Base-by-base conservation (phyloP, 805 yeast species). In the Ogataea saltuana region DNA sequence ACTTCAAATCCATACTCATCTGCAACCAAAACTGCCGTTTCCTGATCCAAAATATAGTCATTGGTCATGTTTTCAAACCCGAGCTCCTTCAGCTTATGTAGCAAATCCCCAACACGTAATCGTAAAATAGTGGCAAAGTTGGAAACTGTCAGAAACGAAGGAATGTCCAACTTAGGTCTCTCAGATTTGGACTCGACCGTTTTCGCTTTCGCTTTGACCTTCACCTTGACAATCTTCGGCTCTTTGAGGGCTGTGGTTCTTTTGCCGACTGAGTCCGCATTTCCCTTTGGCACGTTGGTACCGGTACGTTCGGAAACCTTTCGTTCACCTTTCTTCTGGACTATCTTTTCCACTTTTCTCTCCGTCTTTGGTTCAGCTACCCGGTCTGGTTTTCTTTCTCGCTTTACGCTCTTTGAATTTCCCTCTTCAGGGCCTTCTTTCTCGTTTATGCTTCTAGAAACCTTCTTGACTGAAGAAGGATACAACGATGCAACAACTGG, bases 1-100 rank as follows among this genome's bases (percentile, higher is more conserved):
- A 76, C 82, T 23, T 81, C 85, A 55, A 78, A 86, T 8, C 93
- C 93, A 54, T 79, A 86, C 57, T 93, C 98, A 59, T 87, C 95
- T 0, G 97, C 91, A 52, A 93, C 82, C 44, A 93, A 68, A 16
- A 83, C 75, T 0, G 96, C 93, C 26, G 88, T 88, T 56, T 90
- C 98, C 45, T 75, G 80, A 50, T 93, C 96, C 21, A 93, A 65
- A 51, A 93, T 86, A 63, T 80, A 85, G 57, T 87, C 86, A 53
- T 84, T 83, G 27, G 88, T 76, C 63, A 74, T 69, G 37, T 71
- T 72, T 45, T 83, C 84, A 59, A 85, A 90, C 0, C 98, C 98
- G 54, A 88, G 69, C 1, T 68, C 76, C 40, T 69, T 67, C 65
- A 91, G 70, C 40, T 78, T 80, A 25, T 64, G 63, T 37, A 84